Evolutionary conservation across 2,329 filamentous ascomycete species (phyloP).

Genomic region (Pseudogymnoascus sp.): DNA sequence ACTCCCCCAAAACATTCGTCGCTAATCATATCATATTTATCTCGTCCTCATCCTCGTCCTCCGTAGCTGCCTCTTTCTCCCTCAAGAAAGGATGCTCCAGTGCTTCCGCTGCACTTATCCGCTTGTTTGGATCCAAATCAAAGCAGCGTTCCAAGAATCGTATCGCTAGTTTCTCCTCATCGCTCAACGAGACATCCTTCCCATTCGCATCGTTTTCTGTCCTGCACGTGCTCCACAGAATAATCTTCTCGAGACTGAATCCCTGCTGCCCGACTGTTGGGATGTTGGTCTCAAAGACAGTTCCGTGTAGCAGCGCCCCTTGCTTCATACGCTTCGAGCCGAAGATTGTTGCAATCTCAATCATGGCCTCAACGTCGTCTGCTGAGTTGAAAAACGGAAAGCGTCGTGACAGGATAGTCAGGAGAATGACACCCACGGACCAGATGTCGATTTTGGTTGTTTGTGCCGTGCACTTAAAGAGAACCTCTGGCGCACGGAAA

Average conservation of each 20-base stretch:
- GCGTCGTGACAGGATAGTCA: constrained; percentile 85
- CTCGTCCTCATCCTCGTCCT: constrained; percentile 42
- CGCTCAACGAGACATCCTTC: constrained; percentile 45
- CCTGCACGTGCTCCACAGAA: constrained; percentile 87
- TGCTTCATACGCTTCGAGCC: constrained; percentile 76
- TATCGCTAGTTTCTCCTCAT: constrained; percentile 66
- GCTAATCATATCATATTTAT: constrained; percentile 42
- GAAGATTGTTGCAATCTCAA: constrained; percentile 95
- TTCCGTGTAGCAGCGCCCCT: constrained; percentile 77
- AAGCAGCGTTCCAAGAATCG: constrained; percentile 66
- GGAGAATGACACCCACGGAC: constrained; percentile 91
- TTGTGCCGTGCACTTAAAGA: constrained; percentile 95
- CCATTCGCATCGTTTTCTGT: constrained; percentile 44
- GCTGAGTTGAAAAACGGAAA: constrained; percentile 98
- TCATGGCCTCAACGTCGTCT: constrained; percentile 96
- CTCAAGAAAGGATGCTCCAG: constrained; percentile 64
- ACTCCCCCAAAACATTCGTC: constrained; percentile 25
- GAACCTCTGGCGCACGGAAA: constrained; percentile 90
- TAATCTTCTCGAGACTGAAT: constrained; percentile 85
- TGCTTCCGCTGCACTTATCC: constrained; percentile 70
- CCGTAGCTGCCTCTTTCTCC: constrained; percentile 23
- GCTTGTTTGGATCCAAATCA: constrained; percentile 65
- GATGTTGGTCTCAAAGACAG: constrained; percentile 86
- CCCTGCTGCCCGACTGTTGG: constrained; percentile 82
- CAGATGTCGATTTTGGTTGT: constrained; percentile 93